phyloP scores from a whole-genome alignment of 805 yeast species.

The Tetrapisispora taiwanensis region DNA sequence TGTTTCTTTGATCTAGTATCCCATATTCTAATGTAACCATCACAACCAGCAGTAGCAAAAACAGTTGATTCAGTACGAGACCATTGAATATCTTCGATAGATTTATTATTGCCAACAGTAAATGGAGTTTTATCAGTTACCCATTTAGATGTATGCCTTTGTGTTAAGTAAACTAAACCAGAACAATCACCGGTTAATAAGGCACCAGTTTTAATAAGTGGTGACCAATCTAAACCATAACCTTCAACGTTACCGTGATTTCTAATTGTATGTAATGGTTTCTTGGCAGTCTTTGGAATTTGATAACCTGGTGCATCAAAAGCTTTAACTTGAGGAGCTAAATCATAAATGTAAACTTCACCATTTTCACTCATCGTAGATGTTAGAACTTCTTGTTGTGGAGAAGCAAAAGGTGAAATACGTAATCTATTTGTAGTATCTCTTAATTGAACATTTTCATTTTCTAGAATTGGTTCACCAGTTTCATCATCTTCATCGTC shows the following conservation, averaged over 20 bases:
- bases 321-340: conserved; percentile 68
- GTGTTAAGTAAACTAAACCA: conserved; percentile 73
- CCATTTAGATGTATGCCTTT: conserved; percentile 72
- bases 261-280: conserved; percentile 73
- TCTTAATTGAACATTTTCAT: conserved; percentile 64
- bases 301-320: conserved; percentile 81
- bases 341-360: conserved; percentile 76
- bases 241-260: conserved; percentile 95
- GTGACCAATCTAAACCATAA: conserved; percentile 95
- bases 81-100: conserved; percentile 98
- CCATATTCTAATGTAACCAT: conserved; percentile 84
- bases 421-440: conserved; percentile 85
- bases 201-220: conserved; percentile 67
- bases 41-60: conserved; percentile 89
- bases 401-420: conserved; percentile 64
- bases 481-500: conserved; percentile 66
- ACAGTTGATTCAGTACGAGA: conserved; percentile 85
- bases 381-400: conserved; percentile 63
- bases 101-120: conserved; percentile 46
- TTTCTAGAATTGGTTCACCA: conserved; percentile 78
- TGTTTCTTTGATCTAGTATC: conserved; percentile 90
- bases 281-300: conserved; percentile 65
- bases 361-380: conserved; percentile 88
- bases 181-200: conserved; percentile 80
- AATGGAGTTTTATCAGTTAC: conserved; percentile 77